Evolutionary conservation across 2,329 filamentous ascomycete species (phyloP).

Genomic region (Fonsecaea erecta): DNA sequence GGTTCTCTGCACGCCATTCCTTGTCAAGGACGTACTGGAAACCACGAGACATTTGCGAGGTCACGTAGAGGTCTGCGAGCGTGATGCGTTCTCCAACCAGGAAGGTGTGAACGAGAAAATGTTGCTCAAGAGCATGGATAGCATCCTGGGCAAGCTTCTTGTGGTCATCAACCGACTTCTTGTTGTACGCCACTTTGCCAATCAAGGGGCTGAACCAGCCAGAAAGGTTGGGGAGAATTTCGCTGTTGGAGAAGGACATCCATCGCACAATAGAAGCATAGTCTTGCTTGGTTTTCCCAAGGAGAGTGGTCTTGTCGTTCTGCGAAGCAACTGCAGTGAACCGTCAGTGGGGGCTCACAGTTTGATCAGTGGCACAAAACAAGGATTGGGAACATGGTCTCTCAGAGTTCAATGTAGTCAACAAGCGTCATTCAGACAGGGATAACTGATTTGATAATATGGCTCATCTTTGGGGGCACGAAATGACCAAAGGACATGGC

Average conservation of each 20-base stretch:
- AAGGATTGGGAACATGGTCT: conserved; percentile 39
- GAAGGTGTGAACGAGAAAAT: conserved; percentile 92
- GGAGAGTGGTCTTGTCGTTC: conserved; percentile 99
- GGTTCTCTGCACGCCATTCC: conserved; percentile 80
- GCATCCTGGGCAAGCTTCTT: conserved; percentile 71
- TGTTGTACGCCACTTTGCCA: conserved; percentile 88
- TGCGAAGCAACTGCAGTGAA: conserved; percentile 81
- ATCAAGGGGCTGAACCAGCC: conserved; percentile 85
- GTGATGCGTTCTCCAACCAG: conserved; percentile 97
- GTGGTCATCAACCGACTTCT: conserved; percentile 89
- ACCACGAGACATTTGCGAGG: conserved; percentile 78
- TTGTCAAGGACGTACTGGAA: conserved; percentile 96
- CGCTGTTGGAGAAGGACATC: conserved; percentile 95
- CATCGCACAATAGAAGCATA: conserved; percentile 97
- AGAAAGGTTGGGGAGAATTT: conserved; percentile 75
- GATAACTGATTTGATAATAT: conserved; percentile 85
- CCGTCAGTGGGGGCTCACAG: conserved; percentile 24
- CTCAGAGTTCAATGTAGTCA: conserved; percentile 91
- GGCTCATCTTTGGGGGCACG: conserved; percentile 64
- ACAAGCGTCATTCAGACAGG: conserved; percentile 94
- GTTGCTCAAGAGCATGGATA: conserved; percentile 76
- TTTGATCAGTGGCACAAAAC: conserved; percentile 4
- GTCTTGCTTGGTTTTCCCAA: conserved; percentile 99
- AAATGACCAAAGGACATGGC: background rate
- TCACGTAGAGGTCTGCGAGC: conserved; percentile 88